Conservation (phyloP, 2,329 filamentous ascomycete genomes). For the Cercospora sp. region DNA sequence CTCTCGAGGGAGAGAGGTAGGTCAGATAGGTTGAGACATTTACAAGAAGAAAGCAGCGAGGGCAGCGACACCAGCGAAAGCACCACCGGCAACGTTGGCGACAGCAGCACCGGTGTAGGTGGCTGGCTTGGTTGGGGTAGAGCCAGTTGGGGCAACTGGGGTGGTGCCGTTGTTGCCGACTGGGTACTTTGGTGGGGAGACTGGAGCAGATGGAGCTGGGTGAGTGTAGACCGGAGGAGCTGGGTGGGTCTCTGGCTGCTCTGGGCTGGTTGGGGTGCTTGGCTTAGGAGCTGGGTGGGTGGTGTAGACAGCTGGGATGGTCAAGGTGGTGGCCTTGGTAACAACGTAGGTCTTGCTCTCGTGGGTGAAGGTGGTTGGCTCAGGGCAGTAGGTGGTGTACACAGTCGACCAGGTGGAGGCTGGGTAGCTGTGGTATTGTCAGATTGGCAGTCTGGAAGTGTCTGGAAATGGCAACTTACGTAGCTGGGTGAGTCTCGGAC, state of each 20-base stretch:
- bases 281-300: background rate
- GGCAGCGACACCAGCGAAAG: constrained; percentile 24
- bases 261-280: background rate
- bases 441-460: background rate
- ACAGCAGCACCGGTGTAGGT: constrained; percentile 27
- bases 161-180: constrained; percentile 22
- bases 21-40: constrained; percentile 9
- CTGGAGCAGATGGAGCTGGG: constrained; percentile 11
- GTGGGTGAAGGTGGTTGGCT: constrained; percentile 31
- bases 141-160: constrained; percentile 15
- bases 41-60: constrained; percentile 30
- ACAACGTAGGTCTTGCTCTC: constrained; percentile 33
- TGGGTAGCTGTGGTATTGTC: background rate
- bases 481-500: background rate
- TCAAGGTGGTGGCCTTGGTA: constrained; percentile 30
- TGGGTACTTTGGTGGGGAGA: constrained; percentile 16
- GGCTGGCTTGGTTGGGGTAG: constrained; percentile 20
- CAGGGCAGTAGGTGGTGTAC: constrained; percentile 32
- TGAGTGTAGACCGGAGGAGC: constrained; percentile 7
- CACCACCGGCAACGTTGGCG: constrained; percentile 22
- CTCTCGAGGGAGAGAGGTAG: background rate
- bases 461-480: background rate
- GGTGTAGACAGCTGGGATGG: constrained; percentile 38
- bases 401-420: constrained; percentile 9
- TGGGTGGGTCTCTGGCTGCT: constrained; percentile 9